Evolutionary conservation across 768 basidiomycete genomes (phyloP), one percentile per base, ranked within the genome.

Genomic region (Xerocomellus intermedius): DNA sequence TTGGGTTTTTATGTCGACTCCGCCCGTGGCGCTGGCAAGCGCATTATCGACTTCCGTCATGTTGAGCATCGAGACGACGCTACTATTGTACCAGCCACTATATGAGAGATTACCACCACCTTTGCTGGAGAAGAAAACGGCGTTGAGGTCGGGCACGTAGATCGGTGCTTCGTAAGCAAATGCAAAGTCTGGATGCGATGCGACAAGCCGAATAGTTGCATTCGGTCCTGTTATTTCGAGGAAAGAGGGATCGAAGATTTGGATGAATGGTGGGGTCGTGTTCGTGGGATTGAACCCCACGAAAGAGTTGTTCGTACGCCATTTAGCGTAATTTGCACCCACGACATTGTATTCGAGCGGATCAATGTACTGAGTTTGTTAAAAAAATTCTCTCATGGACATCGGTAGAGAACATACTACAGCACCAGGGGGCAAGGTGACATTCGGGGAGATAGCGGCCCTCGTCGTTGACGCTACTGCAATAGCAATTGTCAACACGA

Each of bases 151-250:
- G 3, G 82, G 71, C 22, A 82, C 74, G 68, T 83, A 90, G 1
- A 91, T 74, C 0, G 87, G 87, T 3, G 87, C 91, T 70, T 92
- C 91, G 62, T 92, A 89, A 13, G 89, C 88, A 58, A 91, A 83
- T 1, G 85, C 85, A 67, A 84, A 86, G 8, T 77, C 80, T 10
- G 79, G 77, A 54, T 84, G 84, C 8, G 81, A 79, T 0, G 84
- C 83, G 35, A 93, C 79, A 49, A 81, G 69, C 12, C 80, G 77
- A 50, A 92, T 78, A 0, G 78, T 78, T 9, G 89, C 82, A 32
- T 74, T 73, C 9, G 66, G 57, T 1, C 89, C 89, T 3, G 89
- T 78, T 52, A 90, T 73, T 6, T 68, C 54, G 48, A 86, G 73
- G 68, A 92, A 91, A 13, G 70, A 70, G 1, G 69, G 67, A 62